A percentile compares a stretch with the other conserved stretches of the same genome.
Conservation (phyloP, 257 asterid genomes). For the Avicennia marina region DNA sequence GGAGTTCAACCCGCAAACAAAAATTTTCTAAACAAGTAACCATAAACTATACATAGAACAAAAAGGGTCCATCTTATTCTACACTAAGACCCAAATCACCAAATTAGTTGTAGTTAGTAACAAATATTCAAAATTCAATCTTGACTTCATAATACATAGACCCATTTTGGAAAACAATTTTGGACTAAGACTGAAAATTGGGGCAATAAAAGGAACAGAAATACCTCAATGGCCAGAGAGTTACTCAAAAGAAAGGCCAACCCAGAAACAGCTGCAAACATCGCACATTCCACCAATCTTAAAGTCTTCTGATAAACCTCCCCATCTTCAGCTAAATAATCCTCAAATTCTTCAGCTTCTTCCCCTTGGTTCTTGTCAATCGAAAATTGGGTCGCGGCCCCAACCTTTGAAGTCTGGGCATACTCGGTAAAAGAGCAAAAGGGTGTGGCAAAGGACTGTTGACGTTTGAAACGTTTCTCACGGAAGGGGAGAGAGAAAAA, state of each 20-base stretch:
- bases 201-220: background rate
- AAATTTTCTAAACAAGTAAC: background rate
- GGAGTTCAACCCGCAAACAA: background rate
- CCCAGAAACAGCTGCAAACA: constrained; percentile 95
- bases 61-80: background rate
- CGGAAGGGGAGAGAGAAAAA: constrained; percentile 4
- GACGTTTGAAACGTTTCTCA: too few relatives aligned
- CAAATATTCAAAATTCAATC: constrained; percentile 1
- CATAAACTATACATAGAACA: background rate
- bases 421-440: constrained; percentile 16
- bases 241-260: constrained; percentile 86
- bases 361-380: constrained; percentile 30
- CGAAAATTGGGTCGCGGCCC: constrained; percentile 34
- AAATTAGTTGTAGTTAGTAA: background rate
- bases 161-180: background rate
- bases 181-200: background rate
- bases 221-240: constrained; percentile 93
- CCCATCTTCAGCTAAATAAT: constrained; percentile 81
- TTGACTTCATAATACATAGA: background rate
- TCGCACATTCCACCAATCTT: constrained; percentile 89
- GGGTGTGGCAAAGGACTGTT: too few relatives aligned
- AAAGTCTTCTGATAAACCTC: constrained; percentile 80
- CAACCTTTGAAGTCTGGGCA: constrained; percentile 17
- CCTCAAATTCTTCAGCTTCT: constrained; percentile 45
- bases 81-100: constrained; percentile 1